Evolutionary conservation across 129 eudicot genomes (phyloP).

Genomic region (Scalesia atractyloides): DNA sequence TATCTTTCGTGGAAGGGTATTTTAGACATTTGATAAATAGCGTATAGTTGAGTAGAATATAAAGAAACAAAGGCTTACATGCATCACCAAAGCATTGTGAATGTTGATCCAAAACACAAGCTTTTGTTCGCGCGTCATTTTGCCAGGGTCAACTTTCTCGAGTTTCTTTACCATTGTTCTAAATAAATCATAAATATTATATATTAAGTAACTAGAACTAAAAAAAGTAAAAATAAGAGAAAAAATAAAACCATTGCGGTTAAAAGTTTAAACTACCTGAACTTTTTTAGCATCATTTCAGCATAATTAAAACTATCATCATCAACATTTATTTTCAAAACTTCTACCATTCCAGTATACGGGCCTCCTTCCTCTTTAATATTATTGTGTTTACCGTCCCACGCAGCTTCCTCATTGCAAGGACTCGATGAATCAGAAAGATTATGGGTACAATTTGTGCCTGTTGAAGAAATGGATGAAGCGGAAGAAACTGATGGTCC

Average conservation of each 20-base stretch:
- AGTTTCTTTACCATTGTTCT: slow-evolving; percentile 76
- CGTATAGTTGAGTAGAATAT: background rate
- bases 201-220: background rate
- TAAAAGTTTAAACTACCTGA: slow-evolving; percentile 47
- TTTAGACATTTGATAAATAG: slow-evolving; percentile 6
- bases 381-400: slow-evolving; percentile 38
- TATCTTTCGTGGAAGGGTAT: background rate
- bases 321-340: slow-evolving; percentile 56
- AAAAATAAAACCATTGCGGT: slow-evolving; percentile 1
- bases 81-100: slow-evolving; percentile 94
- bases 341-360: slow-evolving; percentile 59
- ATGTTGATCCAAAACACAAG: slow-evolving; percentile 87
- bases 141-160: slow-evolving; percentile 72
- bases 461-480: slow-evolving; percentile 67
- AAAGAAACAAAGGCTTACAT: slow-evolving; percentile 47
- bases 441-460: slow-evolving; percentile 64
- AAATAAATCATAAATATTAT: slow-evolving; percentile 20
- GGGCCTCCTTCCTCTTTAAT: slow-evolving; percentile 53
- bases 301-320: slow-evolving; percentile 73
- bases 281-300: slow-evolving; percentile 64
- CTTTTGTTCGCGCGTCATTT: slow-evolving; percentile 88
- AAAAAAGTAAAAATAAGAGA: background rate
- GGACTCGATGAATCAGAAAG: slow-evolving; percentile 78
- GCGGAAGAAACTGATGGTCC: slow-evolving; percentile 65
- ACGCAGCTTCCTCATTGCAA: slow-evolving; percentile 47